Conservation (phyloP, 2,329 filamentous ascomycete genomes). For the Ceratocystis diversiconidia region DNA sequence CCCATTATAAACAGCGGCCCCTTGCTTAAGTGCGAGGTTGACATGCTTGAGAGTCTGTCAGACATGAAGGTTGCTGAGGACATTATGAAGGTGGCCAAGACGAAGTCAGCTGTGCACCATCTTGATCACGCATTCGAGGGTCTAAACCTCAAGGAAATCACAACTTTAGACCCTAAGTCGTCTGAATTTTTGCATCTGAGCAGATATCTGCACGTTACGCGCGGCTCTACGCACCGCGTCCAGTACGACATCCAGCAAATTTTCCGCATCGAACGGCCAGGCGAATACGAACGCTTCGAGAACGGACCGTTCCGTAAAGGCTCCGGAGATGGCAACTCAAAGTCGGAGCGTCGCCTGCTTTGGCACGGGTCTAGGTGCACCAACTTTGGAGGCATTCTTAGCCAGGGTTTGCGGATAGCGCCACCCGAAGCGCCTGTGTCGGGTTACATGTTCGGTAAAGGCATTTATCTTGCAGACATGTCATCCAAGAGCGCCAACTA, state of each 20-base stretch:
- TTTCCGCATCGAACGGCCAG: slow-evolving; percentile 66
- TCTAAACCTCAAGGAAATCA: slow-evolving; percentile 64
- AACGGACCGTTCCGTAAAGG: slow-evolving; percentile 28
- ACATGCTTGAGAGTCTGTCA: slow-evolving; percentile 63
- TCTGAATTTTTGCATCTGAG: slow-evolving; percentile 51
- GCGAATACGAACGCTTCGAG: slow-evolving; percentile 56
- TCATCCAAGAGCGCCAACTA: slow-evolving; percentile 71
- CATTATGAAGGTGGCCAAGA: slow-evolving; percentile 51
- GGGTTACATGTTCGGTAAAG: slow-evolving; percentile 84
- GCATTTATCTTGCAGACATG: slow-evolving; percentile 78
- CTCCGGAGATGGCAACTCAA: slow-evolving; percentile 16
- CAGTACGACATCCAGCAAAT: slow-evolving; percentile 54
- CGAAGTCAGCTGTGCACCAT: slow-evolving; percentile 41
- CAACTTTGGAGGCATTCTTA: slow-evolving; percentile 78
- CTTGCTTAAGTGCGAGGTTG: slow-evolving; percentile 60
- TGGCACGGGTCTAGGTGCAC: slow-evolving; percentile 79
- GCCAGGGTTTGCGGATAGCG: slow-evolving; percentile 78
- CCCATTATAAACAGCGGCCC: slow-evolving; percentile 46
- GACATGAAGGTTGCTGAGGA: slow-evolving; percentile 73
- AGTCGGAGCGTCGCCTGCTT: slow-evolving; percentile 58
- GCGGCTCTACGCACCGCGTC: slow-evolving; percentile 50
- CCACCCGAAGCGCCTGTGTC: slow-evolving; percentile 66
- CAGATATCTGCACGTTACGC: slow-evolving; percentile 53
- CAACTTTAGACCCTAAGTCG: slow-evolving; percentile 42
- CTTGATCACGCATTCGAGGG: slow-evolving; percentile 60